Conservation (phyloP, 176 grass and related monocot genomes). For the Coix lacrymajobi region DNA sequence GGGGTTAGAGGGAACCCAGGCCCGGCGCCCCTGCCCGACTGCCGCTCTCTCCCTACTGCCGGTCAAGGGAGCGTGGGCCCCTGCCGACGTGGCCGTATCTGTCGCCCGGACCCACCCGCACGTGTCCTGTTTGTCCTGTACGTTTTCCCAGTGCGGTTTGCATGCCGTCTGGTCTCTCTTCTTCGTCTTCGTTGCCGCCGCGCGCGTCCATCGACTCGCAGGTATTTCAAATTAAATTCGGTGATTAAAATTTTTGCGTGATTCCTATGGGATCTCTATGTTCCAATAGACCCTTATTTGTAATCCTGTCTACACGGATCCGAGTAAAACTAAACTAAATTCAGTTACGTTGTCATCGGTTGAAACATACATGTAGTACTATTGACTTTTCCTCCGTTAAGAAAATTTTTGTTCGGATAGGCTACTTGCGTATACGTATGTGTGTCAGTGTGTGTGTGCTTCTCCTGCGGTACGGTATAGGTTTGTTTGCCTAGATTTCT, state of each 20-base stretch:
- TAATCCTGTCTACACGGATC: no score
- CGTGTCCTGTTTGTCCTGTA: conserved; percentile 28
- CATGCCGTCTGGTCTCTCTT: no score
- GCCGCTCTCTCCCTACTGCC: conserved; percentile 10
- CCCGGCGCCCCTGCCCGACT: conserved; percentile 42
- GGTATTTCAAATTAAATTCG: background rate
- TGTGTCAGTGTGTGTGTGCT: no score
- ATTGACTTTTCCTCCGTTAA: background rate
- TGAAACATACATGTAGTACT: background rate
- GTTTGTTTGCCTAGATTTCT: background rate
- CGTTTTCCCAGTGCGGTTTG: background rate
- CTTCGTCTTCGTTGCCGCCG: background rate
- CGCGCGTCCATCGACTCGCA: background rate
- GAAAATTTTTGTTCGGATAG: background rate
- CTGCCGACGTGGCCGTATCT: conserved; percentile 35
- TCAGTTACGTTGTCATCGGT: background rate
- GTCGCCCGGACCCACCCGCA: conserved; percentile 16
- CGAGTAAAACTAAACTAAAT: no score
- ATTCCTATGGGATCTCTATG: no score
- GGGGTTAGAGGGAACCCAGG: conserved; percentile 62
- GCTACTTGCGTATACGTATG: background rate
- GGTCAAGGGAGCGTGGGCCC: conserved; percentile 60
- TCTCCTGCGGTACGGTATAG: background rate
- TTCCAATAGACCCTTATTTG: no score
- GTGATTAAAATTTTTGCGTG: no score